Evolutionary conservation across 352 stramenopile species (phyloP).

Genomic region (Achlya hypogyna): DNA sequence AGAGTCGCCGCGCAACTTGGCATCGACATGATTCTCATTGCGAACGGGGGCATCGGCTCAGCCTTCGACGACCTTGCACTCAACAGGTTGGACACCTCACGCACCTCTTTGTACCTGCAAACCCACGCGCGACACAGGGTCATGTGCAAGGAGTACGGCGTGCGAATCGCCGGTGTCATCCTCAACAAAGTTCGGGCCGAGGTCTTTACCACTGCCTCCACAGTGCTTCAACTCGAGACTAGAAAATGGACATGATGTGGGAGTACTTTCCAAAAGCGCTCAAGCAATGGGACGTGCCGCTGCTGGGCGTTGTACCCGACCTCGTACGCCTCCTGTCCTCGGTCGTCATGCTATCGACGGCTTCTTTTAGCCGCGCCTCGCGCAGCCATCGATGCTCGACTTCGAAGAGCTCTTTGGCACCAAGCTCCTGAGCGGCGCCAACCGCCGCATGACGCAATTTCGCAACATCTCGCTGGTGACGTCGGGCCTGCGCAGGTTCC

Average conservation of each 20-base stretch:
- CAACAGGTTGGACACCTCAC: conserved; percentile 57
- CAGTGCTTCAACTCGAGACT: conserved; percentile 21
- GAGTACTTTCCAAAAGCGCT: conserved; percentile 86
- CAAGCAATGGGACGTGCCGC: conserved; percentile 56
- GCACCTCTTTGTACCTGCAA: neutral
- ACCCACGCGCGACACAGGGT: conserved; percentile 15
- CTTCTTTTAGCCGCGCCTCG: conserved; percentile 35
- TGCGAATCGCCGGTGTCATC: conserved; percentile 90
- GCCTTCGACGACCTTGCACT: conserved; percentile 91
- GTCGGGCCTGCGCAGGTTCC: conserved; percentile 70
- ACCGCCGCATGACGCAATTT: conserved; percentile 69
- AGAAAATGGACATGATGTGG: conserved; percentile 72
- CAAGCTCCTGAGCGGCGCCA: conserved; percentile 38
- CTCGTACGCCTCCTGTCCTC: conserved; percentile 22
- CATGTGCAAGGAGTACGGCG: conserved; percentile 89
- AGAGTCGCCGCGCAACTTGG: conserved; percentile 87
- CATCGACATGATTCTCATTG: conserved; percentile 91
- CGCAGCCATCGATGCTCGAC: conserved; percentile 79
- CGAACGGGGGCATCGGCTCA: conserved; percentile 92
- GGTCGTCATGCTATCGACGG: neutral
- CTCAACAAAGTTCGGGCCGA: conserved; percentile 91
- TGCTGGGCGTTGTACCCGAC: conserved; percentile 82
- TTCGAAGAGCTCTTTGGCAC: conserved; percentile 83
- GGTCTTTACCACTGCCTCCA: conserved; percentile 23
- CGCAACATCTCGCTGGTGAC: conserved; percentile 74